phyloP scores from a whole-genome alignment of 371 early-diverging fungal genomes.

The Basidiobolus meristosporus region DNA sequence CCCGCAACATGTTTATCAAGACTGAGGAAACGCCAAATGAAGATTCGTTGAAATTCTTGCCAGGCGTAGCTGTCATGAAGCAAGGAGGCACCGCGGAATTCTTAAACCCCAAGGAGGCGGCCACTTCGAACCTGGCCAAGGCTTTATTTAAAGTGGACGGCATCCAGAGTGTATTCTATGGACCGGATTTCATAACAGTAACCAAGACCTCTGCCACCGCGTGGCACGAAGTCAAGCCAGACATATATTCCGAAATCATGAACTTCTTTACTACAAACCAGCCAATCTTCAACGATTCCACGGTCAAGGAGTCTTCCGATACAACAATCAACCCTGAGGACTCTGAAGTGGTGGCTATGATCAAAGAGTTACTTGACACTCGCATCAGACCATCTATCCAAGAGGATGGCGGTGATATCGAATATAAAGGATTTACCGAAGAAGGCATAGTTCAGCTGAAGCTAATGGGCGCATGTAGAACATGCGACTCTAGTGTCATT shows the following conservation, averaged over 20 bases:
- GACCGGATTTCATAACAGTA: slow-evolving; percentile 84
- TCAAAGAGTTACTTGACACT: slow-evolving; percentile 90
- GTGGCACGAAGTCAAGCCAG: slow-evolving; percentile 92
- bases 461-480: slow-evolving; percentile 88
- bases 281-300: slow-evolving; percentile 33
- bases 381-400: slow-evolving; percentile 90
- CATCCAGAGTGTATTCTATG: slow-evolving; percentile 68
- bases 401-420: slow-evolving; percentile 96
- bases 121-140: slow-evolving; percentile 75
- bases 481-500: slow-evolving; percentile 72
- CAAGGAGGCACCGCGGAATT: slow-evolving; percentile 50
- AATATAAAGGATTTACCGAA: slow-evolving; percentile 77
- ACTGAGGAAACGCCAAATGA: slow-evolving; percentile 86
- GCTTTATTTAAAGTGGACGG: slow-evolving; percentile 80
- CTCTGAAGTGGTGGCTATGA: slow-evolving; percentile 84
- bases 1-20: slow-evolving; percentile 84
- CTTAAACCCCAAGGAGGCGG: slow-evolving; percentile 46
- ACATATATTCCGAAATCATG: slow-evolving; percentile 86
- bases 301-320: slow-evolving; percentile 36
- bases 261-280: slow-evolving; percentile 79
- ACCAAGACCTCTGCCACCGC: slow-evolving; percentile 61
- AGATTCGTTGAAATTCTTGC: slow-evolving; percentile 83
- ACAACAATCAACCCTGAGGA: slow-evolving; percentile 61
- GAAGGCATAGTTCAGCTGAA: slow-evolving; percentile 77
- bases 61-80: slow-evolving; percentile 61